Evolutionary conservation across 2,329 filamentous ascomycete species (phyloP), one percentile per base, ranked within the genome.

Genomic region (Talaromyces sp.): DNA sequence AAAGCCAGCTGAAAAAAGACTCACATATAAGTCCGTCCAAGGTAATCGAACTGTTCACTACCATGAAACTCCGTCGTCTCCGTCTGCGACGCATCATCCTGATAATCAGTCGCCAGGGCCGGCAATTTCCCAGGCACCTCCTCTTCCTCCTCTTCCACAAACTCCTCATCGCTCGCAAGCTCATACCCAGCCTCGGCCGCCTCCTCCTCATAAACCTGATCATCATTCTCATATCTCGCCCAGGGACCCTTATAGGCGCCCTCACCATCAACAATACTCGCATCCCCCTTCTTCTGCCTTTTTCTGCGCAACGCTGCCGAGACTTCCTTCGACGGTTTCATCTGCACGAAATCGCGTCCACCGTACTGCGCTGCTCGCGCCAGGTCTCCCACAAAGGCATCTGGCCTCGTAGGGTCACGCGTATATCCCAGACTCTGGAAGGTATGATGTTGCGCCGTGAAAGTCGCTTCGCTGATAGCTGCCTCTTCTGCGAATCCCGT

Each of bases 241-340:
- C 96, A 99, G 0, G 95, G 96, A 0, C 96, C 96, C 43, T 96
- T 86, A 77, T 99, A 99, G 54, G 93, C 89, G 62, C 89, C 90
- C 8, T 92, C 88, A 0, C 95, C 95, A 72, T 97, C 93, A 0
- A 93, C 90, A 45, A 97, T 85, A 19, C 89, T 87, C 49, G 92
- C 87, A 74, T 94, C 89, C 57, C 95, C 95, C 74, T 95, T 97
- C 70, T 83, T 87, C 77, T 98, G 93, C 67, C 95, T 85, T 70
- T 89, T 90, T n/a, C 88, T 83, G 57, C 90, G 84, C 76, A 92
- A 81, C 66, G 82, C 83, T 43, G 87, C 87, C 5, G 89, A 88
- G 64, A 89, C 86, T 69, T 90, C 90, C 77, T 96, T 97, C 33
- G 86, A 81, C 13, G 88, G 80, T 54, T 79, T 78, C 72, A 84